Base-by-base conservation (phyloP, 2,329 filamentous ascomycete species). In the Cytospora mali region DNA sequence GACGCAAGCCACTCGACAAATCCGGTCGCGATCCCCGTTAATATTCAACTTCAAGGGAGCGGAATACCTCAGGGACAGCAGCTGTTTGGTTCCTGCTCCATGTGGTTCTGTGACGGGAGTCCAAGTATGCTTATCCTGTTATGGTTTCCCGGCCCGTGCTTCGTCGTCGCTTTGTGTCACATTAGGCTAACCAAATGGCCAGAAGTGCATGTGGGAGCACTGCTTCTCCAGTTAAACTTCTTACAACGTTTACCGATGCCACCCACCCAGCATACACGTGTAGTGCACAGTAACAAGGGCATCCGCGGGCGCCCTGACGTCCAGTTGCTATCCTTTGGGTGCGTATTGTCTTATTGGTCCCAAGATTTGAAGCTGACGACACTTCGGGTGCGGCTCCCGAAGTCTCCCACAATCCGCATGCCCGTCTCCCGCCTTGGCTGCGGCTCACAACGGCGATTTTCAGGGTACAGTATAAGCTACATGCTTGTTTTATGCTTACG, bases 301-400 rank as follows among this genome's bases (percentile, higher is more conserved):
- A 42, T 59, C 57, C 49, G 39, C 57, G 25, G 54, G 57, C n/a
- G 28, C 50, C 50, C 31, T 28, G 6, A 28, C n/a, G 31, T n/a
- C 33, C 57, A 49, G 39, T 53, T 35, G 27, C 27, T 29, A 31
- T 21, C 21, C 25, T 10, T 52, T 75, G 78, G 70, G 79, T 69
- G 10, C 25, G 39, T 11, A 54, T 31, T 48, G 33, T 18, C 28
- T 60, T 50, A 49, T 60, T 60, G 58, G 58, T 31, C n/a, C 33
- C 42, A 27, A 33, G 21, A 16, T n/a, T 14, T n/a, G 33, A 57
- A 51, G 59, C 59, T 61, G 55, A 61, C 53, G 59, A 61, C 58
- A 50, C 59, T 39, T 29, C 23, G 29, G 35, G 33, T 51, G 52
- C 52, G 58, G 51, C 53, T 56, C 58, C 58, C 25, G 51, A 33